Evolutionary conservation across 345 rosid genomes (phyloP).

Genomic region (Trapa bicornis): DNA sequence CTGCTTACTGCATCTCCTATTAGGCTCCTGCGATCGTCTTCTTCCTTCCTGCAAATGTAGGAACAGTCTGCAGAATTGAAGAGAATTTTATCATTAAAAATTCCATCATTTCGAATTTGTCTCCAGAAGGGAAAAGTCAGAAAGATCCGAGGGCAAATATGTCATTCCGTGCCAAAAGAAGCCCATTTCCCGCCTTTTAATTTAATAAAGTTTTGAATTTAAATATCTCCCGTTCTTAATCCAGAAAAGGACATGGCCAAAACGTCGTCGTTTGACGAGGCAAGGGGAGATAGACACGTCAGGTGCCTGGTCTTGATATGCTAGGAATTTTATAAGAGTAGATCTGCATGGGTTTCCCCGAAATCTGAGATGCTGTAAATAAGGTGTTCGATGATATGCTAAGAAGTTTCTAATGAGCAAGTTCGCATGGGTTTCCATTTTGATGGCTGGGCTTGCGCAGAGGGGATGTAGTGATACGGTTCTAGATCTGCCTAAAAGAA

Average conservation of each 20-base stretch:
- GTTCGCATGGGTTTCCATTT: conserved; percentile 29
- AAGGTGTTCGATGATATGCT: conserved; percentile 67
- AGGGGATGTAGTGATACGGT: conserved; percentile 44
- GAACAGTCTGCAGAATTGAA: not conserved
- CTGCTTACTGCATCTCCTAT: not conserved
- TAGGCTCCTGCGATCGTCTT: not conserved
- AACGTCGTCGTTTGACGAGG: not conserved
- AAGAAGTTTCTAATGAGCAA: conserved; percentile 40
- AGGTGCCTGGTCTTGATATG: not conserved
- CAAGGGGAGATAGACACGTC: not conserved
- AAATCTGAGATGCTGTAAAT: conserved; percentile 20
- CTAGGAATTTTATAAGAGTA: not conserved
- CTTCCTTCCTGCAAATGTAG: not conserved
- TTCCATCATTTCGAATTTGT: not conserved
- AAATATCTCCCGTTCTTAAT: not conserved
- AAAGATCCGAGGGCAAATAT: not conserved
- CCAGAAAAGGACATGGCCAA: not conserved
- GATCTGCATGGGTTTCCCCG: not conserved
- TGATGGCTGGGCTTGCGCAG: conserved; percentile 76
- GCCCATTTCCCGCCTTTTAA: not conserved
- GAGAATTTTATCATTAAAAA: not conserved
- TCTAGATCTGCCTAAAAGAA: conserved; percentile 47
- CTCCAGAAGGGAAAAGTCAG: not conserved
- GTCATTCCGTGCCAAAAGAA: not conserved
- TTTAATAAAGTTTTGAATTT: not conserved